These are phyloP conservation scores for Alternaria viburni DNA, from an alignment of 2,329 filamentous ascomycete species.

Conservation along the genomic window DNA sequence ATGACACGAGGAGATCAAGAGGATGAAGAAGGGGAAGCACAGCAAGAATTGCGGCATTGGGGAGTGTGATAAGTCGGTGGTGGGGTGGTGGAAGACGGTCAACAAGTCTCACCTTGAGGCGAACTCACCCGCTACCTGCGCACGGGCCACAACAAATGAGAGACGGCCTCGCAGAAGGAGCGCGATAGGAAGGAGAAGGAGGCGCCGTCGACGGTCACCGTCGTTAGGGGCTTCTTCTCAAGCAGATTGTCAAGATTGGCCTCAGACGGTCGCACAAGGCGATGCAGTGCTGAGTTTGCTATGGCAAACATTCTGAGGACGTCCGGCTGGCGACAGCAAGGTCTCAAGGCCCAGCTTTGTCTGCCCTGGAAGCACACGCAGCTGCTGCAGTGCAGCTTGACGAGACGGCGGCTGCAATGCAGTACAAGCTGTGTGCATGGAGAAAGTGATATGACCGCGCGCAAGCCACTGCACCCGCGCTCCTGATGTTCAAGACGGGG, in stretches of 20 bases:
- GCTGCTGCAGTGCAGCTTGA: not conserved
- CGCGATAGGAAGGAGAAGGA: not conserved
- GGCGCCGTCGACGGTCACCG: not conserved
- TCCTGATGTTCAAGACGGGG: not conserved
- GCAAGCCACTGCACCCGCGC: not conserved
- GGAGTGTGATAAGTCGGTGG: not conserved
- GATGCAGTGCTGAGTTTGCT: not conserved
- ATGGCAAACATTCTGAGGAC: not conserved
- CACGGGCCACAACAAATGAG: constrained; percentile 5
- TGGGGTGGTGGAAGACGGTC: not conserved
- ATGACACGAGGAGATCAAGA: not conserved
- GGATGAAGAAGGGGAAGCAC: not conserved
- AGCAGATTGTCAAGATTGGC: not conserved
- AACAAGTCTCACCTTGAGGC: not conserved
- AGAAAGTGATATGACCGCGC: not conserved
- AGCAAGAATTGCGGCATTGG: not conserved
- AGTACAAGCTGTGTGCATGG: not conserved
- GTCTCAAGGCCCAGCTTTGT: not conserved
- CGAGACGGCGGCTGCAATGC: not conserved
- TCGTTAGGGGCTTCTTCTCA: not conserved
- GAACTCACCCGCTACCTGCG: not conserved
- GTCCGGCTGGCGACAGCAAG: not conserved
- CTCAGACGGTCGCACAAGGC: not conserved
- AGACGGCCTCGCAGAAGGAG: not conserved
- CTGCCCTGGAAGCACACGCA: not conserved